Evolutionary conservation across 768 basidiomycete genomes (phyloP).

Genomic region (Obba rivulosa): DNA sequence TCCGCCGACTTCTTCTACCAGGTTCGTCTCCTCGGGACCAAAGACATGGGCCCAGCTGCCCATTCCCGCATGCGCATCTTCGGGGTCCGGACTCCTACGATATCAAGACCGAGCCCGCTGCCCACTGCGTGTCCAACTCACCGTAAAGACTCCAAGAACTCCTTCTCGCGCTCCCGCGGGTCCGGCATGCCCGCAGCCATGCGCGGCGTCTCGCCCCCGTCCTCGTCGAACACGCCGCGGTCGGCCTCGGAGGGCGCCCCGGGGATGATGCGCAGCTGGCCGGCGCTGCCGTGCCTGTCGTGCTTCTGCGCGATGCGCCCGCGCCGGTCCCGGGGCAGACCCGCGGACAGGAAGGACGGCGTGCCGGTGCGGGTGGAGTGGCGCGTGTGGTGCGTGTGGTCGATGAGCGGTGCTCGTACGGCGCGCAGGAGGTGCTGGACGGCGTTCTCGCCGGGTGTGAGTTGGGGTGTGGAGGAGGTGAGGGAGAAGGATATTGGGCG

Average conservation of each 20-base stretch:
- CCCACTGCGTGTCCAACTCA: constrained; percentile 15
- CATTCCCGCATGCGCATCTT: constrained; percentile 40
- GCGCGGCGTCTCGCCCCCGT: constrained; percentile 52
- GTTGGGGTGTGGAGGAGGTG: constrained; percentile 46
- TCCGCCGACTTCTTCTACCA: constrained; percentile 44
- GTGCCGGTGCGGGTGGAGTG: constrained; percentile 20
- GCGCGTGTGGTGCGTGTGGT: constrained; percentile 17
- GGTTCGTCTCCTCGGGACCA: constrained; percentile 46
- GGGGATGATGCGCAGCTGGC: constrained; percentile 1
- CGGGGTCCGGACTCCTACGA: constrained; percentile 49
- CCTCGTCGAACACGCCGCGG: constrained; percentile 17
- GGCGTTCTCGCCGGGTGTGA: constrained; percentile 61
- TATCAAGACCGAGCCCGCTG: not conserved
- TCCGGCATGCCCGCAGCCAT: constrained; percentile 33
- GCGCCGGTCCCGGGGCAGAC: constrained; percentile 69
- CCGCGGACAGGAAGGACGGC: constrained; percentile 70
- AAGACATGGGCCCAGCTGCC: constrained; percentile 74
- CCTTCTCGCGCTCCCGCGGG: constrained; percentile 43
- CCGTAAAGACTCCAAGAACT: constrained; percentile 52
- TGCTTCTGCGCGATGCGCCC: constrained; percentile 63
- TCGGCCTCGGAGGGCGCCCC: constrained; percentile 22
- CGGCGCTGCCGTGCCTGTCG: constrained; percentile 4
- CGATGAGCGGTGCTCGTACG: constrained; percentile 45
- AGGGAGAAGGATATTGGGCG: constrained; percentile 56
- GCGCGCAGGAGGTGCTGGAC: constrained; percentile 60